Evolutionary conservation across 768 basidiomycete genomes (phyloP).

Genomic region (Pleurotus cornucopiae): DNA sequence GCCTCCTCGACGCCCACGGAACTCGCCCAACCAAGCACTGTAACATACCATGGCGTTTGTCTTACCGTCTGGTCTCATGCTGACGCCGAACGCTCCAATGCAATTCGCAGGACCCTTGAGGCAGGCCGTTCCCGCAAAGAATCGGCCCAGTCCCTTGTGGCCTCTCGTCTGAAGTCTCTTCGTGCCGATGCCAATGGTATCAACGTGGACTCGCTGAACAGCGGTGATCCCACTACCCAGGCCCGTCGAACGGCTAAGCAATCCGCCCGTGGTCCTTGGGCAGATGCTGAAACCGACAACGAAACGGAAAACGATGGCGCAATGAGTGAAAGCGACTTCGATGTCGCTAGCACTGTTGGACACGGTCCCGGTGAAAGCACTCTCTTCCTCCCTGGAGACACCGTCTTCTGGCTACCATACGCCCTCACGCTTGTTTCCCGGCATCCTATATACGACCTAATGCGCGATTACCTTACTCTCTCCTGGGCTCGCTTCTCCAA

Average conservation of each 20-base stretch:
- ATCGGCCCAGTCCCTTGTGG: conserved; percentile 68
- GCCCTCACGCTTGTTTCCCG: conserved; percentile 86
- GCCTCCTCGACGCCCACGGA: conserved; percentile 14
- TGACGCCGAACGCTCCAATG: conserved; percentile 79
- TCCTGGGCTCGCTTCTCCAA: conserved; percentile 94
- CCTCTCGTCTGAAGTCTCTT: conserved; percentile 63
- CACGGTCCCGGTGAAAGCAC: conserved; percentile 87
- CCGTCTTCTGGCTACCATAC: conserved; percentile 94
- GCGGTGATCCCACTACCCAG: conserved; percentile 52
- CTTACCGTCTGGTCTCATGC: conserved; percentile 96
- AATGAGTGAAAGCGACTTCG: conserved; percentile 84
- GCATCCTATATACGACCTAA: conserved; percentile 90
- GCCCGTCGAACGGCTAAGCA: conserved; percentile 54
- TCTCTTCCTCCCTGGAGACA: conserved; percentile 82
- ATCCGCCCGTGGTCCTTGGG: conserved; percentile 67
- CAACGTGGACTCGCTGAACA: conserved; percentile 25
- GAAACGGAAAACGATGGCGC: conserved; percentile 74
- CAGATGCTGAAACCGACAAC: conserved; percentile 62
- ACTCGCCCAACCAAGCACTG: conserved; percentile 27
- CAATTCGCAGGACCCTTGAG: conserved; percentile 81
- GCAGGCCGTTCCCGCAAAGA: conserved; percentile 76
- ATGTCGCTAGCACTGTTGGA: conserved; percentile 74
- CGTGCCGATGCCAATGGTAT: conserved; percentile 50
- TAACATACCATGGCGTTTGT: conserved; percentile 88
- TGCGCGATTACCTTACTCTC: conserved; percentile 94